Conservation (phyloP, 2,329 filamentous ascomycete species). For the Rhytidhysteron rufulum region DNA sequence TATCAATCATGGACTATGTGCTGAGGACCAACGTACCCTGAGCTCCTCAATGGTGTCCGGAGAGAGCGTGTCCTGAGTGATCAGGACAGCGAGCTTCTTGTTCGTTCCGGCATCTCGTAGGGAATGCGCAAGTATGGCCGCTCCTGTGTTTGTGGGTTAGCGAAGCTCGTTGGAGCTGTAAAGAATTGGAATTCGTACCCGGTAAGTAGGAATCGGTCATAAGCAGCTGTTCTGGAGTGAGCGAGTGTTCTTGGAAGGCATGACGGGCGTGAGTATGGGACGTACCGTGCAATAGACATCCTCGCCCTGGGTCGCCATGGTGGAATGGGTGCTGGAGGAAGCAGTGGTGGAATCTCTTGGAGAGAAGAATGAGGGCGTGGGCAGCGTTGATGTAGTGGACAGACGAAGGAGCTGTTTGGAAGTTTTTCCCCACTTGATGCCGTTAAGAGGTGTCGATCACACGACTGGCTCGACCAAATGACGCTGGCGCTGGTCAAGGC, state of each 20-base stretch:
- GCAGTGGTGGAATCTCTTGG: not conserved
- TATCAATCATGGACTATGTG: not conserved
- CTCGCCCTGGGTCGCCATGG: slow-evolving; percentile 41
- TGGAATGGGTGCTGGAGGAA: not conserved
- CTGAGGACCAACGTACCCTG: slow-evolving; percentile 51
- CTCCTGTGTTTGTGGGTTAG: slow-evolving; percentile 55
- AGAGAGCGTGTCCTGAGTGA: slow-evolving; percentile 77
- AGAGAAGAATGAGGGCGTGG: not conserved
- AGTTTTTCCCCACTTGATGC: not conserved
- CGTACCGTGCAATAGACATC: slow-evolving; percentile 65
- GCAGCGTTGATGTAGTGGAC: too few relatives aligned
- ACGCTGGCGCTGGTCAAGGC: too few relatives aligned
- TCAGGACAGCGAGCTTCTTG: slow-evolving; percentile 80
- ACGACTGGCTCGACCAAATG: too few relatives aligned
- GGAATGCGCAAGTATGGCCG: slow-evolving; percentile 89
- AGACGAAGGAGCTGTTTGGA: not conserved
- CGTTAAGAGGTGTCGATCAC: slow-evolving; percentile 1
- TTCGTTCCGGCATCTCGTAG: slow-evolving; percentile 83
- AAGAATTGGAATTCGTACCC: slow-evolving; percentile 50
- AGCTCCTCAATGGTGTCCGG: slow-evolving; percentile 73
- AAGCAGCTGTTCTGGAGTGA: slow-evolving; percentile 63
- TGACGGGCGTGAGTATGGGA: slow-evolving; percentile 8
- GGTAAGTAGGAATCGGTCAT: slow-evolving; percentile 90
- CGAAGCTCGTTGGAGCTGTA: slow-evolving; percentile 1
- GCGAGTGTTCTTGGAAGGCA: slow-evolving; percentile 18